Conservation (phyloP, 352 stramenopile genomes). For the Lagenidium giganteum region DNA sequence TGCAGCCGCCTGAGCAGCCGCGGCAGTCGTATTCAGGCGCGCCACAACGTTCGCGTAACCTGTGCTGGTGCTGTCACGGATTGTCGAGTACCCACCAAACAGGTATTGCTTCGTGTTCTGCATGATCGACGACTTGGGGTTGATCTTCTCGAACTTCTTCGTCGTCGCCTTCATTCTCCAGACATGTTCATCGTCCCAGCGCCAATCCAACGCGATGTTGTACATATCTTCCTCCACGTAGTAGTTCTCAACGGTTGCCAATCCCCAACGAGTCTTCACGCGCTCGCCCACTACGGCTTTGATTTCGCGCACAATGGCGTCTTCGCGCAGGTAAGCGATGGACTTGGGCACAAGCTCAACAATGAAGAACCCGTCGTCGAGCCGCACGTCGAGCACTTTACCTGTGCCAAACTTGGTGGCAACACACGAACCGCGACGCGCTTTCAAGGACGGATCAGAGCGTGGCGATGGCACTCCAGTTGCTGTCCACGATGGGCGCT, state of each 20-base stretch:
- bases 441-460: too few relatives aligned
- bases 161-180: constrained; percentile 78
- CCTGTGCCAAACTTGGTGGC: constrained; percentile 17
- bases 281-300: constrained; percentile 62
- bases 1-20: neutral
- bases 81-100: constrained; percentile 56
- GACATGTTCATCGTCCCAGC: constrained; percentile 74
- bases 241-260: constrained; percentile 68
- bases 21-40: neutral
- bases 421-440: too few relatives aligned
- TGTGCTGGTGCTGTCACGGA: constrained; percentile 31
- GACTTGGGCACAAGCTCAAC: constrained; percentile 52
- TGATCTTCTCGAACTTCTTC: constrained; percentile 77
- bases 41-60: constrained; percentile 32
- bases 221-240: constrained; percentile 79
- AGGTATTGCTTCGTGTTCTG: constrained; percentile 69
- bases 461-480: constrained; percentile 16
- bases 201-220: constrained; percentile 70
- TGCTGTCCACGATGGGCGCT: constrained; percentile 18
- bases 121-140: constrained; percentile 37
- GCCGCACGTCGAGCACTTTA: constrained; percentile 10
- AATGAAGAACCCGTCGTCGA: constrained; percentile 53
- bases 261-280: constrained; percentile 67
- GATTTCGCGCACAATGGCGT: constrained; percentile 56
- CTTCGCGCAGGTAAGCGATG: constrained; percentile 49